These are phyloP conservation scores for Syzygium syzygioides DNA, from an alignment of 441 rosid genomes.

Conservation along the genomic window DNA sequence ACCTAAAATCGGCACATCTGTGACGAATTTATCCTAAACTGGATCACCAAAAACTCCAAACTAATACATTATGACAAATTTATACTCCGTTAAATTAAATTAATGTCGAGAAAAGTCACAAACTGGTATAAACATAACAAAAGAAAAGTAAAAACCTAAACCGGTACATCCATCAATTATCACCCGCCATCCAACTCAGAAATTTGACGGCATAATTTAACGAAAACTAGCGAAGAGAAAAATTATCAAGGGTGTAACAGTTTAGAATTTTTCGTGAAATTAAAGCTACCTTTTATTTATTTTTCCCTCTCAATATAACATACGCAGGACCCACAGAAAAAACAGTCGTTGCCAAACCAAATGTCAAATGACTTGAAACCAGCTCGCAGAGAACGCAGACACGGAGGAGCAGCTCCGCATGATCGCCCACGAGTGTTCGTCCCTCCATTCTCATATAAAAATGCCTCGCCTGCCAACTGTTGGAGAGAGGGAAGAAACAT, in stretches of 20 bases:
- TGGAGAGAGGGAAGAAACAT: background rate
- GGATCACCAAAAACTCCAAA: no score
- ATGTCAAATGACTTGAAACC: background rate
- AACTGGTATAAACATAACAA: rapidly evolving
- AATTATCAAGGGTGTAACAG: rapidly evolving
- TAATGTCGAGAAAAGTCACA: no score
- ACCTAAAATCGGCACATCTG: no score
- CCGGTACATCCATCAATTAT: no score
- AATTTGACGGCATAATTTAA: no score
- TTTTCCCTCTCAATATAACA: background rate
- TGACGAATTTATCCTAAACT: no score
- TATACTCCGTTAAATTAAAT: no score
- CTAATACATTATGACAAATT: no score
- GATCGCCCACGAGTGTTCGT: background rate
- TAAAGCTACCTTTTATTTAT: background rate
- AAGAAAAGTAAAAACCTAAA: no score
- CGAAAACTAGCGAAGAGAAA: rapidly evolving
- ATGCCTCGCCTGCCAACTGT: background rate
- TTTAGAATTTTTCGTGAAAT: background rate
- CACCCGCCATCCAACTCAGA: no score
- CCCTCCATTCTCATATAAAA: background rate
- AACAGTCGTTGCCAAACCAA: background rate
- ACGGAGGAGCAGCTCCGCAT: background rate
- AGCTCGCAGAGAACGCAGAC: background rate
- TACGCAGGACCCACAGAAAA: background rate